Percentiles rank a stretch among this genome's conserved stretches.
These are phyloP conservation scores for Pleurotus giganteus DNA, from an alignment of 768 basidiomycete genomes.

Conservation along the genomic window DNA sequence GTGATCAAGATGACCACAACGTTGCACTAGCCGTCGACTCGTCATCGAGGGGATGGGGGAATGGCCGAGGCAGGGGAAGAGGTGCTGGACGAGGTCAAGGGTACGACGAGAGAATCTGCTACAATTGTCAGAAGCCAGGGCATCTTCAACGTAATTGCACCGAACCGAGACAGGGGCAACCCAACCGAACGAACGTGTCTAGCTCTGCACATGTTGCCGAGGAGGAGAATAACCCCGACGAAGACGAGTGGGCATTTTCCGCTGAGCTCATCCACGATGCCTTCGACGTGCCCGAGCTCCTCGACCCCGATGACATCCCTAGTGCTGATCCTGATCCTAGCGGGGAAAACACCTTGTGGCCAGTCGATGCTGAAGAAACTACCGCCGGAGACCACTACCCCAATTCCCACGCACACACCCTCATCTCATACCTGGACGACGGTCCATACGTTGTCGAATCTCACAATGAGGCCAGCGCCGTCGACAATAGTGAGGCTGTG, in stretches of 20 bases:
- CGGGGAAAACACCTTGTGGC: neutral
- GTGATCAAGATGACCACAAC: neutral
- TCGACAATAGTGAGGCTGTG: neutral
- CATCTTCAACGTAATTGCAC: slow-evolving; percentile 20
- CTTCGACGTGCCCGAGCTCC: neutral
- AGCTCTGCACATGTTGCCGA: neutral
- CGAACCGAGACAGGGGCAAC: neutral
- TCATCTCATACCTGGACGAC: neutral
- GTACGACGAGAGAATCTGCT: slow-evolving; percentile 15
- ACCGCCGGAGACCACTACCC: neutral
- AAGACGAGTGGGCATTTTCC: neutral
- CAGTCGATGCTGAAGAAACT: neutral
- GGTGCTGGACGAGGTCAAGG: neutral
- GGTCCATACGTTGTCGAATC: neutral
- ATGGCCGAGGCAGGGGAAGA: neutral
- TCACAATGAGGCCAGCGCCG: neutral
- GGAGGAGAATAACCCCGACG: neutral
- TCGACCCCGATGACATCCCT: neutral
- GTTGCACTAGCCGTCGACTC: neutral
- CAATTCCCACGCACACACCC: too few relatives aligned
- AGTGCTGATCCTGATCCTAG: neutral
- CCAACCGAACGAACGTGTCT: neutral
- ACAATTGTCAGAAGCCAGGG: slow-evolving; percentile 25
- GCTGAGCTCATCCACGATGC: neutral
- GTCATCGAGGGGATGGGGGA: neutral